A percentile compares a stretch with the other conserved stretches of the same genome.
These are phyloP conservation scores for Globisporangium cystogenes DNA, from an alignment of 352 stramenopile genomes.

Conservation along the genomic window DNA sequence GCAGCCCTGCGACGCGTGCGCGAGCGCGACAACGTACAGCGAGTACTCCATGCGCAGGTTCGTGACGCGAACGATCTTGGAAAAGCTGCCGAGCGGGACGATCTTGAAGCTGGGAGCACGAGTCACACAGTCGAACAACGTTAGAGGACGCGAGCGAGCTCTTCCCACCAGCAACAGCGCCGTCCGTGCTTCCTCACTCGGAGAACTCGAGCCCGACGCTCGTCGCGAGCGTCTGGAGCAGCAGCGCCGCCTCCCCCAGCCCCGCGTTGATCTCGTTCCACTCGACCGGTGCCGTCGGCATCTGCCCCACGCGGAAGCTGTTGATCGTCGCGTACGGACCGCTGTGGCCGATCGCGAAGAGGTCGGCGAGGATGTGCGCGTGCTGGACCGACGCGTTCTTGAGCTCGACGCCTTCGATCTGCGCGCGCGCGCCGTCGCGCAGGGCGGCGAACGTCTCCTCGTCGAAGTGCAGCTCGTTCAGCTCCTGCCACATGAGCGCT, in stretches of 20 bases:
- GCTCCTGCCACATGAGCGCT: slow-evolving; percentile 39
- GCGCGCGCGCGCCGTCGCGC: slow-evolving; percentile 43
- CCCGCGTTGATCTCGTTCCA: slow-evolving; percentile 89
- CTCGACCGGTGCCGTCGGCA: slow-evolving; percentile 49
- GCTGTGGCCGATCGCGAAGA: slow-evolving; percentile 72
- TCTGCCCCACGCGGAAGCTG: slow-evolving; percentile 70
- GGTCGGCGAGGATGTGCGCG: slow-evolving; percentile 64
- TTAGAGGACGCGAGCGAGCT: slow-evolving; percentile 5
- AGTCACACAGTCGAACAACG: background rate
- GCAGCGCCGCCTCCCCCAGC: slow-evolving; percentile 64
- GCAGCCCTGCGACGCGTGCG: background rate
- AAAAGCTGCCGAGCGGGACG: slow-evolving; percentile 81
- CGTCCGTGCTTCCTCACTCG: slow-evolving; percentile 22
- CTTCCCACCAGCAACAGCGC: too few species aligned
- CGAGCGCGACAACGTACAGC: slow-evolving; percentile 38
- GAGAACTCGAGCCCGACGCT: slow-evolving; percentile 60
- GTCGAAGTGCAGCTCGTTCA: slow-evolving; percentile 50
- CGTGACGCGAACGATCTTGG: slow-evolving; percentile 78
- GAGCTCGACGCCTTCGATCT: slow-evolving; percentile 52
- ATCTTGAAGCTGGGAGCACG: slow-evolving; percentile 68
- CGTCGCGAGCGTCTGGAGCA: slow-evolving; percentile 56
- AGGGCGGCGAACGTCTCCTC: slow-evolving; percentile 45
- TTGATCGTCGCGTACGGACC: slow-evolving; percentile 83
- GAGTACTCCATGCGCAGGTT: slow-evolving; percentile 79
- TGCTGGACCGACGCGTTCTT: slow-evolving; percentile 34